Conservation (phyloP, 1,284 basidiomycete species). For the Malassezia pachydermatis region DNA sequence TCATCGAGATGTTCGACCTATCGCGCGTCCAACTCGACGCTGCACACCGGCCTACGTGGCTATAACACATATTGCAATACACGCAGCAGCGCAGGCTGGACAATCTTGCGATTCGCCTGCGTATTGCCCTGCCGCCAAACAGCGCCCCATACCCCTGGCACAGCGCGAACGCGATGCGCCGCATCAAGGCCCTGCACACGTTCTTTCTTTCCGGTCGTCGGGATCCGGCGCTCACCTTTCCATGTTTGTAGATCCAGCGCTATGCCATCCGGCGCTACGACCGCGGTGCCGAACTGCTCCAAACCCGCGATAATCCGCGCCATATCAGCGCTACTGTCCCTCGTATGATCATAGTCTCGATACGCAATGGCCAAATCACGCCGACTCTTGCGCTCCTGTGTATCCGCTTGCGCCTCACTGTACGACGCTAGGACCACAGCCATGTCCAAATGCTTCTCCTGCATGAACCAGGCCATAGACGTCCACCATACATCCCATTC, state of each 20-base stretch:
- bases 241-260: conserved; percentile 1
- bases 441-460: conserved; percentile 25
- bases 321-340: neutral
- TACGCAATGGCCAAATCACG: conserved; percentile 27
- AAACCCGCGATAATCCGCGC: neutral
- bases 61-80: conserved; percentile 16
- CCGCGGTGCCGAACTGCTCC: neutral
- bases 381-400: conserved; percentile 27
- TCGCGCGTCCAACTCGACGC: conserved; percentile 15
- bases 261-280: neutral
- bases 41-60: conserved; percentile 16
- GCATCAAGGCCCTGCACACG: conserved; percentile 23
- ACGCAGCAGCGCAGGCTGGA: conserved; percentile 29
- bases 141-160: conserved; percentile 19
- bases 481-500: conserved; percentile 36
- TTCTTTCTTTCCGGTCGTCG: conserved; percentile 26
- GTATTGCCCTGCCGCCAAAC: conserved; percentile 37
- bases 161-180: conserved; percentile 16
- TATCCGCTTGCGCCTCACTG: conserved; percentile 15
- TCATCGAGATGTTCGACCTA: conserved; percentile 37
- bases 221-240: neutral
- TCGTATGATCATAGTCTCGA: neutral
- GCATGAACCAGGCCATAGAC: conserved; percentile 25
- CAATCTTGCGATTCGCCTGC: conserved; percentile 39
- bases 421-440: conserved; percentile 33